Evolutionary conservation across 208 protist species (phyloP).

Genomic region (Leishmania tarentolae): DNA sequence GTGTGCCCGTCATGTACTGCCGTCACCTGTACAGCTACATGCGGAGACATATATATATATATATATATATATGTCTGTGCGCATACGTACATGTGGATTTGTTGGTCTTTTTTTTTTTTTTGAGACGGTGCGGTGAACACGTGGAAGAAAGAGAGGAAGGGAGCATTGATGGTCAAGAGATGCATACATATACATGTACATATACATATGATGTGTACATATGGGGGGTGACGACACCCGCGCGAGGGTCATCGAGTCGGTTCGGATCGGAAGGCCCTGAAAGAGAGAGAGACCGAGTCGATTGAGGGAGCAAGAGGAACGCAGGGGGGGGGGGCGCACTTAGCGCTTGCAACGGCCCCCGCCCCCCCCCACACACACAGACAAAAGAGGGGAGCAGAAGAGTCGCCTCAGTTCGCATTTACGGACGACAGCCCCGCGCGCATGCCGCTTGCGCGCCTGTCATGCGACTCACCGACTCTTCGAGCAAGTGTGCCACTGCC

Average conservation of each 20-base stretch:
- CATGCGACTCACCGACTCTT: conserved; percentile 17
- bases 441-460: neutral
- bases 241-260: neutral
- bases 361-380: too few species aligned
- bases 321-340: neutral
- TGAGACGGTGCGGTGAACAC: neutral
- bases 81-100: too few species aligned
- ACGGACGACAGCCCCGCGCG: neutral
- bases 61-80: too few species aligned
- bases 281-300: neutral
- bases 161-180: neutral
- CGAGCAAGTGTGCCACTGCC: conserved; percentile 12
- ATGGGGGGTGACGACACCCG: neutral
- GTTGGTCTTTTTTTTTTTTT: too few species aligned
- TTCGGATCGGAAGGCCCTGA: neutral
- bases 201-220: neutral
- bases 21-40: too few species aligned
- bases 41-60: too few species aligned
- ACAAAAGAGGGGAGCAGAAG: neutral
- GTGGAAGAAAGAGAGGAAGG: neutral
- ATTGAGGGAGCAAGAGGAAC: too few species aligned
- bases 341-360: too few species aligned
- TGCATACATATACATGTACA: neutral
- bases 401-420: neutral
- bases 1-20: neutral